Base-by-base conservation (phyloP, 768 basidiomycete species). In the Boletus rex-veris region DNA sequence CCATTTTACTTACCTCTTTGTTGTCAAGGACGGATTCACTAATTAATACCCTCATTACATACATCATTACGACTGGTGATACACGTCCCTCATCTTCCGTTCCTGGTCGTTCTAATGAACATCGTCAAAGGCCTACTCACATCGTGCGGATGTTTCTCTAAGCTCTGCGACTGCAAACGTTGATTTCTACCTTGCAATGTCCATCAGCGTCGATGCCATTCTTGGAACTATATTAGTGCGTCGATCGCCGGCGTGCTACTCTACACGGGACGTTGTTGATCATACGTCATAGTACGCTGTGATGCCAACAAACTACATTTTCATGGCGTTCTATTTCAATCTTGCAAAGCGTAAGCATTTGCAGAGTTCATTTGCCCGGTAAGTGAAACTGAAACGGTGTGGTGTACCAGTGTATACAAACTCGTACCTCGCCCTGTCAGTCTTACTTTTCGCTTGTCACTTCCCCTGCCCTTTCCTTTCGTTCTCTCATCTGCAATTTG, bases 261-360 rank as follows among this genome's bases (percentile, higher is more conserved):
- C 26, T 28, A 21, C 19, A 7, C 24, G 14, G 8, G 12, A 12
- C 14, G 21, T 5, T 5, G 7, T 11, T 58, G 21, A 57, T 31
- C 9, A 24, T 19, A 1, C 26, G 16, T n/a, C 26, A 47, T 50
- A 73, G 56, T 82, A 79, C 55, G 67, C 72, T 30, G 67, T 72
- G 3, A 83, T 84, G 82, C 82, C 81, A 0, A 52, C 71, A 35
- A 84, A 80, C 53, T 77, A 80, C 61, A 71, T 83, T 50, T 82
- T 80, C 69, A 61, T 82, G 75, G 79, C 67, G 2, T 77, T 80
- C 58, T 81, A 81, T 57, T 72, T 83, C 33, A 69, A 77, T 16
- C 66, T 82, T 33, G 78, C 79, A 66, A 82, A 83, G 65, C 58
- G 81, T 81, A 45, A 58, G 80, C 57, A n/a, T 9, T 37, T 9